Conservation (phyloP, 2,329 filamentous ascomycete species). For the Daldinia eschscholtzii region DNA sequence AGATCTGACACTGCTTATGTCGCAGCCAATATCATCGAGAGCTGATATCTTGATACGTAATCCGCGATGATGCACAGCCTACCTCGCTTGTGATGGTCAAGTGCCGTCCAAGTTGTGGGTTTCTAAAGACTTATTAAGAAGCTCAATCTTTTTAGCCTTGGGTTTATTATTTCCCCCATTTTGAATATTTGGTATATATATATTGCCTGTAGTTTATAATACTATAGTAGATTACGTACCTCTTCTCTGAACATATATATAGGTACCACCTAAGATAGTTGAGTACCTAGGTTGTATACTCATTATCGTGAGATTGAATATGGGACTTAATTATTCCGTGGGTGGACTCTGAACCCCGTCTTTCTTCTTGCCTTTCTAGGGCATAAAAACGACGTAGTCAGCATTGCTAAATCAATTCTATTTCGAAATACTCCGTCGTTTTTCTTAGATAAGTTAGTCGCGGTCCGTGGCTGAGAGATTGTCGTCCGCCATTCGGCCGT, state of each 20-base stretch:
- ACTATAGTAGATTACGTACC: slow-evolving; percentile 26
- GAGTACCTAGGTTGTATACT: slow-evolving; percentile 4
- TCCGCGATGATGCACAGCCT: slow-evolving; percentile 32
- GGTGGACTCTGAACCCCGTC: slow-evolving; percentile 16
- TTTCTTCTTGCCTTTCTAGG: slow-evolving; percentile 20
- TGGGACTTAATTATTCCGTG: slow-evolving; percentile 26
- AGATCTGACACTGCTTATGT: slow-evolving; percentile 8
- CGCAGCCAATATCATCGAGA: not conserved
- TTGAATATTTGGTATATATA: slow-evolving; percentile 22
- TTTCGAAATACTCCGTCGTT: slow-evolving; percentile 13
- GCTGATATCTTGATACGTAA: slow-evolving; percentile 34
- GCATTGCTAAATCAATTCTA: slow-evolving; percentile 9
- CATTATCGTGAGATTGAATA: slow-evolving; percentile 33
- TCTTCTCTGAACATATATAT: slow-evolving; percentile 18
- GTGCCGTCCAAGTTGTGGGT: slow-evolving; percentile 38
- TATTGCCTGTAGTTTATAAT: slow-evolving; percentile 25
- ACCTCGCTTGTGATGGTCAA: slow-evolving; percentile 32
- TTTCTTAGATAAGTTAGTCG: not conserved
- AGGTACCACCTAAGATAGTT: not conserved
- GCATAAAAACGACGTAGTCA: slow-evolving; percentile 14
- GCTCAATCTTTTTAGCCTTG: slow-evolving; percentile 41
- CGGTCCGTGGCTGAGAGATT: not conserved
- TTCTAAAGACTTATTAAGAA: slow-evolving; percentile 44
- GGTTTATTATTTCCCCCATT: slow-evolving; percentile 26
- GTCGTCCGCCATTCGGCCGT: not conserved